These are phyloP conservation scores for Thamnidium elegans DNA, from an alignment of 192 early-diverging fungal genomes.

Conservation along the genomic window DNA sequence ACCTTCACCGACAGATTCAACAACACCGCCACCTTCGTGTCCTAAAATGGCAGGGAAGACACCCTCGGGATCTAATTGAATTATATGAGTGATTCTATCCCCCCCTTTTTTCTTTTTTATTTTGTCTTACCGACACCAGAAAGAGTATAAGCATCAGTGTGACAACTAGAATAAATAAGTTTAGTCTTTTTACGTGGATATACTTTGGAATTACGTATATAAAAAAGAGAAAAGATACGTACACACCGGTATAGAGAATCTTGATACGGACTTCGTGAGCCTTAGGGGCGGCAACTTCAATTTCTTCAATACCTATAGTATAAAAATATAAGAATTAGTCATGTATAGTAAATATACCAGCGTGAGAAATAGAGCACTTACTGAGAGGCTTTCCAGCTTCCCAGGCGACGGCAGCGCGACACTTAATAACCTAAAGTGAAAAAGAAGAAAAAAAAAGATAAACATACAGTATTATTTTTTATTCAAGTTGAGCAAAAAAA, in stretches of 20 bases:
- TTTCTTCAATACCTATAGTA: constrained; percentile 77
- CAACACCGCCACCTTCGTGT: constrained; percentile 93
- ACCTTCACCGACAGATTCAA: constrained; percentile 94
- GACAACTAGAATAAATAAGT: constrained; percentile 53
- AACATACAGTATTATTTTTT: background rate
- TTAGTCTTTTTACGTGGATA: background rate
- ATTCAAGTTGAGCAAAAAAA: background rate
- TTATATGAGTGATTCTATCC: constrained; percentile 24
- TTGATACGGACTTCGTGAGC: constrained; percentile 94
- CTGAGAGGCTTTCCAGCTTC: constrained; percentile 88
- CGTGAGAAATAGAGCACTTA: constrained; percentile 44
- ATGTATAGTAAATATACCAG: background rate
- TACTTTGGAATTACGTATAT: constrained; percentile 1
- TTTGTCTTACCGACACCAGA: constrained; percentile 54
- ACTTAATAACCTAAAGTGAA: constrained; percentile 54
- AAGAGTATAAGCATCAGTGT: constrained; percentile 96
- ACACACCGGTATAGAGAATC: constrained; percentile 86
- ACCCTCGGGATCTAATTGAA: constrained; percentile 68
- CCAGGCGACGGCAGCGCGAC: constrained; percentile 96
- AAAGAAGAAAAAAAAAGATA: too few relatives aligned
- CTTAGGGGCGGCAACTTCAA: constrained; percentile 93
- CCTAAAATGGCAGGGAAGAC: constrained; percentile 92
- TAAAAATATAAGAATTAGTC: background rate
- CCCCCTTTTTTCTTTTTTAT: constrained; percentile 7
- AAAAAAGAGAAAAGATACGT: constrained; percentile 20